A percentile compares a stretch with the other conserved stretches of the same genome.
phyloP scores from a whole-genome alignment of 2,329 filamentous ascomycete species.

The Aureobasidium sp. region DNA sequence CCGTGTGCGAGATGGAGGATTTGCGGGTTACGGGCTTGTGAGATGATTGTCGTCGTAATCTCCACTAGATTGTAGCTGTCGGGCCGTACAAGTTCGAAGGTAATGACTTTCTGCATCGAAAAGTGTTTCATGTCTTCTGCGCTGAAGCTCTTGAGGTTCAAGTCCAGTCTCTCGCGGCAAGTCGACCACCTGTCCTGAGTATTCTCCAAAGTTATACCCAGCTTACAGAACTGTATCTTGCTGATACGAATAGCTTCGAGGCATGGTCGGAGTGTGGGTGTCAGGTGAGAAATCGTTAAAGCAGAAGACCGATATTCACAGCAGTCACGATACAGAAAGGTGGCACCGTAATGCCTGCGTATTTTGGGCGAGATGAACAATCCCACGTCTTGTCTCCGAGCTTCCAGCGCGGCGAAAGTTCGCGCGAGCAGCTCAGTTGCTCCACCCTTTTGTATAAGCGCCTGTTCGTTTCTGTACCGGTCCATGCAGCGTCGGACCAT shows the following conservation, averaged over 20 bases:
- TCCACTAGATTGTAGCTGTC: no score
- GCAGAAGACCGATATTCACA: no score
- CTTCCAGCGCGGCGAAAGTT: not conserved
- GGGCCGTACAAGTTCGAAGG: no score
- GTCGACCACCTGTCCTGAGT: no score
- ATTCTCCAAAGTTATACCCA: not conserved
- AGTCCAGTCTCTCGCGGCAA: not conserved
- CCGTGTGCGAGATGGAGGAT: no score
- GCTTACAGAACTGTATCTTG: not conserved
- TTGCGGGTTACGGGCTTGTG: no score
- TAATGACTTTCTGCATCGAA: no score
- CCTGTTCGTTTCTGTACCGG: not conserved
- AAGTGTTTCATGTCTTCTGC: not conserved
- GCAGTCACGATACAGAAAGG: not conserved
- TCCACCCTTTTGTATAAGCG: not conserved
- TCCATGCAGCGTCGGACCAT: no score
- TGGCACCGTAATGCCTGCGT: no score
- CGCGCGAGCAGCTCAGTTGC: not conserved
- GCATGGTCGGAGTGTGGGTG: not conserved
- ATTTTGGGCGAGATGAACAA: not conserved
- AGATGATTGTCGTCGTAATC: no score
- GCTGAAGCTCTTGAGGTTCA: not conserved
- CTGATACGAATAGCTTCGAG: not conserved
- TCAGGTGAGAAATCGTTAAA: no score
- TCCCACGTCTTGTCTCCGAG: fast-evolving